These are phyloP conservation scores for Chlamydomonas urium DNA, from an alignment of 139 green algal species.

Conservation along the genomic window DNA sequence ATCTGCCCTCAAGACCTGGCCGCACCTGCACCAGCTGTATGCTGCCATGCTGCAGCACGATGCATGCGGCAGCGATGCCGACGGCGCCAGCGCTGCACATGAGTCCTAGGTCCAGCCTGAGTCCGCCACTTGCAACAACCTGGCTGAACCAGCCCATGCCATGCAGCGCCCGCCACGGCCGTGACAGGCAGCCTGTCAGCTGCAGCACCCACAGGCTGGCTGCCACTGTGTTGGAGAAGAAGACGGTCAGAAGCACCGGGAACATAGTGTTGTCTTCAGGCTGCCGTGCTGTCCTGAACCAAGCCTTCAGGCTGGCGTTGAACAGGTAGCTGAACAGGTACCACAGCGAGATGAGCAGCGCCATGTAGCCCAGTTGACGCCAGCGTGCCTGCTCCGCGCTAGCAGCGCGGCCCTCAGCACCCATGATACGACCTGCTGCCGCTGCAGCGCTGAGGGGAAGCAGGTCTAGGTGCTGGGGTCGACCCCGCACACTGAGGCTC, in stretches of 20 bases:
- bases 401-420: too few relatives aligned
- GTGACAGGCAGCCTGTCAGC: background rate
- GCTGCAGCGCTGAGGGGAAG: too few relatives aligned
- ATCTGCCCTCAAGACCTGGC: too few relatives aligned
- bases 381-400: too few relatives aligned
- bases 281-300: background rate
- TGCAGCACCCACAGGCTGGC: slow-evolving; percentile 11
- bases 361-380: too few relatives aligned
- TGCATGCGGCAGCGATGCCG: background rate
- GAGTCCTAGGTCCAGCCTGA: slow-evolving; percentile 10
- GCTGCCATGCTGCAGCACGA: slow-evolving; percentile 23
- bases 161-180: background rate
- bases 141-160: background rate
- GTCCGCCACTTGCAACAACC: background rate
- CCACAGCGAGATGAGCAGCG: slow-evolving; percentile 15
- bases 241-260: slow-evolving; percentile 18
- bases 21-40: slow-evolving; percentile 29
- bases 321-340: slow-evolving; percentile 29
- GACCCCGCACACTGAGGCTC: too few relatives aligned
- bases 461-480: too few relatives aligned
- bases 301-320: slow-evolving; percentile 14
- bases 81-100: slow-evolving; percentile 15
- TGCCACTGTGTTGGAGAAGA: slow-evolving; percentile 18
- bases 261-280: background rate
- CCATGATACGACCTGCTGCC: too few relatives aligned